A percentile compares a stretch with the other conserved stretches of the same genome.
Conservation (phyloP, 2,329 filamentous ascomycete species). For the Aspergillus sp. region DNA sequence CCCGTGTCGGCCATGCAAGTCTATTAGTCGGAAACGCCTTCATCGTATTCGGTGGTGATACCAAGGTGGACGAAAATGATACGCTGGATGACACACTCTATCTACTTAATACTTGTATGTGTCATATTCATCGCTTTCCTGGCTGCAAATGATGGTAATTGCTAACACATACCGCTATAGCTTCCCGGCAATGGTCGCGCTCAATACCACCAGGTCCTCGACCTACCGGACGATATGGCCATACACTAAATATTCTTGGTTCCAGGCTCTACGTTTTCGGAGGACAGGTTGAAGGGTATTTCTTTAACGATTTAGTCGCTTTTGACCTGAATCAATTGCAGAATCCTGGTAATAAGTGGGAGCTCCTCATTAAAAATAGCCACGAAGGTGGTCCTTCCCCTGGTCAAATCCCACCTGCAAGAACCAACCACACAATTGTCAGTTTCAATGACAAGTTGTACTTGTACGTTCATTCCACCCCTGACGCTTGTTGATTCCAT, state of each 20-base stretch:
- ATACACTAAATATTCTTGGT: constrained; percentile 92
- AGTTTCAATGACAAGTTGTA: constrained; percentile 93
- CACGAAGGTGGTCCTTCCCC: constrained; percentile 57
- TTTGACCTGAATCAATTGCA: constrained; percentile 96
- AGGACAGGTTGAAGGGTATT: constrained; percentile 93
- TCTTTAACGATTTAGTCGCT: constrained; percentile 95
- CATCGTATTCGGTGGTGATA: constrained; percentile 98
- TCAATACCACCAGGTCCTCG: constrained; percentile 83
- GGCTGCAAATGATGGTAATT: constrained; percentile 1
- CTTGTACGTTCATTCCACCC: constrained; percentile 60
- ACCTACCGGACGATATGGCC: constrained; percentile 89
- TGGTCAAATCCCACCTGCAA: constrained; percentile 74
- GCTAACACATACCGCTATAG: constrained; percentile 49
- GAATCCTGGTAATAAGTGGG: constrained; percentile 88
- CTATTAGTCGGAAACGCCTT: constrained; percentile 96
- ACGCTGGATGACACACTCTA: constrained; percentile 93
- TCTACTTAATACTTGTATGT: constrained; percentile 93
- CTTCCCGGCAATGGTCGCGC: constrained; percentile 96
- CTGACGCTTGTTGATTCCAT: neutral
- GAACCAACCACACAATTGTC: constrained; percentile 92
- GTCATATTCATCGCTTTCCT: neutral
- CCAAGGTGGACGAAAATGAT: constrained; percentile 92
- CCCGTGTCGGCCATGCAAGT: constrained; percentile 90
- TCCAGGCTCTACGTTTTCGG: constrained; percentile 98
- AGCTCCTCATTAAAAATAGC: constrained; percentile 78